Evolutionary conservation across 1,139 yeast genomes (phyloP), one percentile per base, ranked within the genome.

Genomic region (Debaryomyces subglobosus): DNA sequence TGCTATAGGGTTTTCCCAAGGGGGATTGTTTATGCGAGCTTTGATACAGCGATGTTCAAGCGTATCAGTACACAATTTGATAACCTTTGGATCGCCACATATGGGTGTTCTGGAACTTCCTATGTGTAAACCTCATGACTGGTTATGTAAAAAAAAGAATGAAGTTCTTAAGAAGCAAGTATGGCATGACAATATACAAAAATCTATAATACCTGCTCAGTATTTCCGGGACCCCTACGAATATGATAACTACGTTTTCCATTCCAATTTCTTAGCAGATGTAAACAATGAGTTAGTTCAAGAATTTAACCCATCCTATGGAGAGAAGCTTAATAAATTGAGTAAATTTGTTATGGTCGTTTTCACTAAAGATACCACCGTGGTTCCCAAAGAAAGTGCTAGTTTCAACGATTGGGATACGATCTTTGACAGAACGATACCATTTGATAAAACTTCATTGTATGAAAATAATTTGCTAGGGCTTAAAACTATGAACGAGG

Each of bases 21-120:
- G 96, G 32, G 96, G 96, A 0, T 64, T 89, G 12, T 83, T 89
- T 52, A 65, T 87, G 15, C 66, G 96, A 43, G 87, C 85, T 2
- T 76, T 86, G 41, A 72, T 81, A 29, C 86, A 89, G 60, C 64
- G 78, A 35, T 85, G 90, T 58, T 50, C 64, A 1, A 69, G 71
- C 46, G 68, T 85, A 1, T 69, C 74, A 2, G 71, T 87, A 2
- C 64, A 77, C 48, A 82, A 75, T 44, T 68, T 89, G 44, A 71
- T 88, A 13, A 85, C 96, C 0, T 87, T 86, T 67, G 96, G 96
- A 0, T 83, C 91, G 1, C 96, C 96, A 0, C 96, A 89, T 59
- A 78, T 84, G 68, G 96, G 96, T 3, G 82, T 88, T 6, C 74
- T 77, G 56, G 94, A 87, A 53, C 69, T 89, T 41, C 92, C 92